Evolutionary conservation across 2,329 filamentous ascomycete species (phyloP), one percentile per base, ranked within the genome.

Genomic region (Volutella citrinella): DNA sequence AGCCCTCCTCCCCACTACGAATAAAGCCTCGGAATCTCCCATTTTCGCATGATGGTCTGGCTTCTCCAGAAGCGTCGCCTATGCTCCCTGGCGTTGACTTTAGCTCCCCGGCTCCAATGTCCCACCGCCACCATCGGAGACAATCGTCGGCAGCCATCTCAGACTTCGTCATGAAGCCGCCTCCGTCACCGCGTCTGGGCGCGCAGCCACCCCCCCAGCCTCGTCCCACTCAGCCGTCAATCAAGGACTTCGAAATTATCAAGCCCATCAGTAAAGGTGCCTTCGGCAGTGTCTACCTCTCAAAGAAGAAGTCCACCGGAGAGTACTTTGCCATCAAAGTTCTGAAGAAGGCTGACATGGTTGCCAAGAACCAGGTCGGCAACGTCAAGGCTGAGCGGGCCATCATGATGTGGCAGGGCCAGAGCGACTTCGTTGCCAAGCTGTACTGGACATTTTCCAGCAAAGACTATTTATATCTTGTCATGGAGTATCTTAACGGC

Each of bases 321-420:
- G 93, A 98, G 55, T 98, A 98, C 61, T 98, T 91, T 60, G 93
- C 93, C 9, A 97, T 98, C 68, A 98, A 98, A 58, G 93, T 97
- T 2, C 64, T 98, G 40, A 97, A 97, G 59, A 98, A 98, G 65
- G 90, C 93, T n/a, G 93, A 98, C 69, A 98, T 98, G 93, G 88
- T 98, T 43, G 93, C 93, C 42, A 98, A 98, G 65, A 98, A 98
- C 60, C 93, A 98, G 59, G 90, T 98, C 50, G 95, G 93, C 49
- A 98, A 98, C 56, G 93, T 98, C 55, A 97, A 98, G 64, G 93
- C 94, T 8, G 93, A 98, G 64, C 80, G 93, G 48, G 94, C 94
- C 15, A 98, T 98, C 57, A 97, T 98, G 93, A 98, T 98, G 93
- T 97, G 93, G 87, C 93, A 98, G 66, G 93, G 93, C 15, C 89